These are phyloP conservation scores for Clavispora fructus DNA, from an alignment of 805 yeast genomes.

Conservation along the genomic window DNA sequence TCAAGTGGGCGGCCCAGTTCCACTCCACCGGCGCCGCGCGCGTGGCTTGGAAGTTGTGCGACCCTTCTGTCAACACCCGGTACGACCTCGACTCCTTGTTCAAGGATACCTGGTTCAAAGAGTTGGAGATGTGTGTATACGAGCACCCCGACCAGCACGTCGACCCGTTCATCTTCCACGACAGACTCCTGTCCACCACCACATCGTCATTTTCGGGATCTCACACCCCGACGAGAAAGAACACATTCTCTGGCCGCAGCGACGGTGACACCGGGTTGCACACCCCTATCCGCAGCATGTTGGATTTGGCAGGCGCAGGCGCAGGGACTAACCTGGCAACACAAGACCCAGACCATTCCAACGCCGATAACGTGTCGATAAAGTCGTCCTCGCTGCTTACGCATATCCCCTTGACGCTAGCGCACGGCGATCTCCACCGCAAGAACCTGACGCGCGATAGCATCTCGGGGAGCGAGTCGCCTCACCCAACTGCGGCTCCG, in stretches of 20 bases:
- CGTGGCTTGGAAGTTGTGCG: slow-evolving; percentile 69
- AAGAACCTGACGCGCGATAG: slow-evolving; percentile 9
- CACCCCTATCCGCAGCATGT: slow-evolving; percentile 35
- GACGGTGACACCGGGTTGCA: slow-evolving; percentile 15
- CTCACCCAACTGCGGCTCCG: not conserved
- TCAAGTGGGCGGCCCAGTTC: slow-evolving; percentile 60
- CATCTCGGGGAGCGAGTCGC: slow-evolving; percentile 7
- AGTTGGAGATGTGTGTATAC: slow-evolving; percentile 54
- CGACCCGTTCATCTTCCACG: slow-evolving; percentile 25
- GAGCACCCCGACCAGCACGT: slow-evolving; percentile 41
- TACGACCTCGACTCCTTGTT: slow-evolving; percentile 51
- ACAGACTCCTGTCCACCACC: slow-evolving; percentile 5
- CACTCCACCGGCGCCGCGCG: slow-evolving; percentile 58
- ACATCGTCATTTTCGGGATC: slow-evolving; percentile 19
- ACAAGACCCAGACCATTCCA: slow-evolving; percentile 4
- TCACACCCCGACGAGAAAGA: slow-evolving; percentile 28
- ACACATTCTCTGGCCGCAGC: slow-evolving; percentile 16
- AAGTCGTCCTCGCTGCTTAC: slow-evolving; percentile 23
- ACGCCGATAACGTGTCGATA: slow-evolving; percentile 17
- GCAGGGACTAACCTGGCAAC: not conserved
- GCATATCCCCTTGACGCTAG: slow-evolving; percentile 15
- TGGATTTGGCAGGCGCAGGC: slow-evolving; percentile 24
- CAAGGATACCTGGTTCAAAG: slow-evolving; percentile 58
- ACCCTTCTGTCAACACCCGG: slow-evolving; percentile 52
- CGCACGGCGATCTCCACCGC: slow-evolving; percentile 10